Conservation (phyloP, 352 stramenopile species). For the Phytophthora constricta region DNA sequence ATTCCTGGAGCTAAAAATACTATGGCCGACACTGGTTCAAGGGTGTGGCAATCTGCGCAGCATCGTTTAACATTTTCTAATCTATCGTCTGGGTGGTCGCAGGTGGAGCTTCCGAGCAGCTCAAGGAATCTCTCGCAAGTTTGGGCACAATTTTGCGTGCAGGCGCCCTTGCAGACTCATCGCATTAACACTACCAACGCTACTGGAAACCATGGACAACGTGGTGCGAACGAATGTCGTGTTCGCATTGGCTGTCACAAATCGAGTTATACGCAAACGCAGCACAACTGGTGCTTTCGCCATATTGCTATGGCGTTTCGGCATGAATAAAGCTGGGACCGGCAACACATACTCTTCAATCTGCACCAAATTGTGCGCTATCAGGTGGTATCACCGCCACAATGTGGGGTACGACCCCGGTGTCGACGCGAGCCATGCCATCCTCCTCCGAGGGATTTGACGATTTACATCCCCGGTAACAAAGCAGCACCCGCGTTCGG, state of each 20-base stretch:
- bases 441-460: slow-evolving; percentile 21
- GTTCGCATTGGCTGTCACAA: not conserved
- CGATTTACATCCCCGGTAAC: slow-evolving; percentile 13
- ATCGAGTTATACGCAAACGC: slow-evolving; percentile 5
- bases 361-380: slow-evolving; percentile 15
- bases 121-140: slow-evolving; percentile 1
- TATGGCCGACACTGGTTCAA: slow-evolving; percentile 26
- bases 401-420: slow-evolving; percentile 25
- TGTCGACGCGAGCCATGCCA: slow-evolving; percentile 19
- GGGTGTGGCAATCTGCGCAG: slow-evolving; percentile 17
- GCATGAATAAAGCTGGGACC: slow-evolving; percentile 2
- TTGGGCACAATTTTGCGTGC: slow-evolving; percentile 3
- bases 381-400: slow-evolving; percentile 16
- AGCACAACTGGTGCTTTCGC: slow-evolving; percentile 9
- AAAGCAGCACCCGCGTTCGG: slow-evolving; percentile 17
- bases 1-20: slow-evolving; percentile 11
- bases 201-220: slow-evolving; percentile 4
- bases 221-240: slow-evolving; percentile 9
- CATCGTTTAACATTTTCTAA: not conserved
- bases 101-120: not conserved
- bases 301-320: slow-evolving; percentile 16
- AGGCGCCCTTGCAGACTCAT: not conserved
- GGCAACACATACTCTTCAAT: slow-evolving; percentile 19
- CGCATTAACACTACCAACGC: not conserved
- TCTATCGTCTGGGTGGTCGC: not conserved